Percentiles rank a stretch among this genome's conserved stretches.
Conservation (phyloP, 495 filamentous ascomycete species). For the Parachaetomium inaequale region DNA sequence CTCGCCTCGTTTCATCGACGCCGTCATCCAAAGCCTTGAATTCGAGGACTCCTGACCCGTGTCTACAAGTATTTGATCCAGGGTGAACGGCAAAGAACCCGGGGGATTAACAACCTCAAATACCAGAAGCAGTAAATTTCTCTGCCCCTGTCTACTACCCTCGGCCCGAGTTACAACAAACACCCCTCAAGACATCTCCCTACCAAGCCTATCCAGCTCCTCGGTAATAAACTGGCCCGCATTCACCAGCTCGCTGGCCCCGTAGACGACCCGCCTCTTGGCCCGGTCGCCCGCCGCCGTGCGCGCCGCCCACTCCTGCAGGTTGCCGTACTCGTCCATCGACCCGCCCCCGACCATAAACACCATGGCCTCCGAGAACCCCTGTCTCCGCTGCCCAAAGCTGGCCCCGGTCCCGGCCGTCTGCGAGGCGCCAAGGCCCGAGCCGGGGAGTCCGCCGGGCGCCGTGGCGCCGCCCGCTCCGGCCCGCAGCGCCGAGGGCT, state of each 20-base stretch:
- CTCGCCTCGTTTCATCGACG: not conserved
- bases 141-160: not conserved
- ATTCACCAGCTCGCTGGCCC: conserved; percentile 90
- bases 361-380: conserved; percentile 92
- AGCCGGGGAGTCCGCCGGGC: conserved; percentile 44
- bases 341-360: conserved; percentile 96
- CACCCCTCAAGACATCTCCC: conserved; percentile 38
- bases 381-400: conserved; percentile 90
- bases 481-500: conserved; percentile 54
- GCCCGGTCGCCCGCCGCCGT: conserved; percentile 53
- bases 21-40: not conserved
- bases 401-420: conserved; percentile 70
- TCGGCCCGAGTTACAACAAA: no score
- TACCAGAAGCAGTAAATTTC: not conserved
- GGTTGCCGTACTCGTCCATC: conserved; percentile 98
- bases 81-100: not conserved
- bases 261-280: conserved; percentile 84
- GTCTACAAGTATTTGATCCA: no score
- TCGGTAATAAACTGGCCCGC: conserved; percentile 80
- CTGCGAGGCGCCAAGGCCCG: conserved; percentile 42
- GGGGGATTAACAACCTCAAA: not conserved
- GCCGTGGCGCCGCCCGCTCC: conserved; percentile 29
- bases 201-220: conserved; percentile 75
- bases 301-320: conserved; percentile 91
- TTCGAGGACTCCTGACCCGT: no score